phyloP scores from a whole-genome alignment of 768 basidiomycete species.

The Mycena filopes region DNA sequence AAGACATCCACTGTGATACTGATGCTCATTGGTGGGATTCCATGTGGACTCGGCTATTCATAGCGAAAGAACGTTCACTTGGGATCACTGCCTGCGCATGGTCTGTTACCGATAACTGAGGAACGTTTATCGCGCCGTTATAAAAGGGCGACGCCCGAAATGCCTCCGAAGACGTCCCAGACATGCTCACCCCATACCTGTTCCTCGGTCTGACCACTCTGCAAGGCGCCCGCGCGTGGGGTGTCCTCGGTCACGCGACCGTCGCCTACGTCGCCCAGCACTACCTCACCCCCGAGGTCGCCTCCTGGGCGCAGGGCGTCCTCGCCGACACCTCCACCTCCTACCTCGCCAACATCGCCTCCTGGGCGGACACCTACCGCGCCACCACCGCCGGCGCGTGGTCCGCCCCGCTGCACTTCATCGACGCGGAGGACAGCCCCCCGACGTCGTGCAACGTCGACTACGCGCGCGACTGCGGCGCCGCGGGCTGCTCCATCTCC shows the following conservation, averaged over 20 bases:
- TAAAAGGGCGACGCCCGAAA: too few species aligned
- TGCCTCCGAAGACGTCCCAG: too few species aligned
- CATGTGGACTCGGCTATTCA: too few species aligned
- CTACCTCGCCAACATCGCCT: slow-evolving; percentile 42
- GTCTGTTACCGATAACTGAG: too few species aligned
- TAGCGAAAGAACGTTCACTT: too few species aligned
- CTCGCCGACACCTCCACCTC: slow-evolving; percentile 28
- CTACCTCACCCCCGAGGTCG: slow-evolving; percentile 36
- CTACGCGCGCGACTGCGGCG: slow-evolving; percentile 46
- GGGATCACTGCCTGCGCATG: too few species aligned
- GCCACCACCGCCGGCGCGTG: slow-evolving; percentile 24
- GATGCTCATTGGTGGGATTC: too few species aligned
- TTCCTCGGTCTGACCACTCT: slow-evolving; percentile 16
- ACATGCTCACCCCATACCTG: slow-evolving; percentile 5
- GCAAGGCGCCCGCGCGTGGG: slow-evolving; percentile 35
- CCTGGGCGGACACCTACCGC: slow-evolving; percentile 31
- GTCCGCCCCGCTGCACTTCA: slow-evolving; percentile 44
- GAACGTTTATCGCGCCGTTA: too few species aligned
- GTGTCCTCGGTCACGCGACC: slow-evolving; percentile 38
- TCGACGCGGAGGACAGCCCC: slow-evolving; percentile 47
- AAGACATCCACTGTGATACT: too few species aligned
- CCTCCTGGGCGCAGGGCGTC: slow-evolving; percentile 36
- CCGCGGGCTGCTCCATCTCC: slow-evolving; percentile 36
- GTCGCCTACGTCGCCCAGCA: slow-evolving; percentile 36
- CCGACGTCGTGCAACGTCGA: slow-evolving; percentile 46